Conservation (phyloP, 139 green algal genomes). For the Zygnema cylindricum region DNA sequence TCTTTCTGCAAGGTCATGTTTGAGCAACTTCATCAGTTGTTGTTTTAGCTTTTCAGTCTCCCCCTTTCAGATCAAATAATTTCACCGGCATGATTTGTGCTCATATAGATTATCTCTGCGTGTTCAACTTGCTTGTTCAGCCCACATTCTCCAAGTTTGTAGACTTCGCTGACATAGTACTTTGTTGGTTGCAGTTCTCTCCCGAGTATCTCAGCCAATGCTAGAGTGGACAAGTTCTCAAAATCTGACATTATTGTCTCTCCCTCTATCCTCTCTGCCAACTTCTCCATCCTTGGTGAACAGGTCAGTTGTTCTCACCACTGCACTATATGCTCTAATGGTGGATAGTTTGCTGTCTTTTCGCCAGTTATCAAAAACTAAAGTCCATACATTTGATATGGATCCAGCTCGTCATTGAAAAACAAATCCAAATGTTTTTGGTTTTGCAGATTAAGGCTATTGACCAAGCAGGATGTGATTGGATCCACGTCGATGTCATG, state of each 20-base stretch:
- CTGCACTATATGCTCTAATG: not conserved
- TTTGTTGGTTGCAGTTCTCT: constrained; percentile 11
- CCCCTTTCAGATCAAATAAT: too few species aligned
- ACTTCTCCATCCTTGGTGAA: constrained; percentile 93
- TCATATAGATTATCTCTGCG: too few species aligned
- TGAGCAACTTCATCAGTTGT: too few species aligned
- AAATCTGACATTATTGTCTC: constrained; percentile 79
- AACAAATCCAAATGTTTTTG: not conserved
- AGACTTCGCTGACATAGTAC: too few species aligned
- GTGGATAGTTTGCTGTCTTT: too few species aligned
- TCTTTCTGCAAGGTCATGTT: too few species aligned
- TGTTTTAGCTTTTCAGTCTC: too few species aligned
- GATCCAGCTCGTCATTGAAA: not conserved
- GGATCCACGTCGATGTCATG: constrained; percentile 97
- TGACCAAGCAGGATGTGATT: constrained; percentile 91
- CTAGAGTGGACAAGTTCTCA: constrained; percentile 65
- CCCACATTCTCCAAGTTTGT: too few species aligned
- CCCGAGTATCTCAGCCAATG: constrained; percentile 39
- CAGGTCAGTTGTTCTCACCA: constrained; percentile 71
- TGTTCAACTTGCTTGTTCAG: too few species aligned
- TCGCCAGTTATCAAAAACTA: too few species aligned
- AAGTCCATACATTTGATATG: too few species aligned
- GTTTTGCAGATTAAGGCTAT: constrained; percentile 83
- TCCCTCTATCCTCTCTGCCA: constrained; percentile 93
- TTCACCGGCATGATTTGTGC: too few species aligned